Percentiles rank a stretch among this genome's conserved stretches.
Conservation (phyloP, 2,329 filamentous ascomycete species). For the Penicillium oxalicum region DNA sequence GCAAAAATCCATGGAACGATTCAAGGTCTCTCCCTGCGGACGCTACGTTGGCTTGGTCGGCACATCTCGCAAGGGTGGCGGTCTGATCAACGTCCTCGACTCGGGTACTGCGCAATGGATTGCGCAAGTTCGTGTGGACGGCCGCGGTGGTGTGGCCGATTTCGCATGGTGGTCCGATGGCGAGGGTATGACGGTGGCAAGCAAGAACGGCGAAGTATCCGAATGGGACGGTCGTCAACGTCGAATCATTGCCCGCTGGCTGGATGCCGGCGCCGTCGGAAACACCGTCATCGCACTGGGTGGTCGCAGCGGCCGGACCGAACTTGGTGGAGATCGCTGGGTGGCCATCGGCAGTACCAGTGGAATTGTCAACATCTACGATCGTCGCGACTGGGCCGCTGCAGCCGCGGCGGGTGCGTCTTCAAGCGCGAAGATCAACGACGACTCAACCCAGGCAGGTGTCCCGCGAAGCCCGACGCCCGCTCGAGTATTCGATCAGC, state of each 20-base stretch:
- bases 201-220: conserved; percentile 80
- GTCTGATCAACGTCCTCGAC: conserved; percentile 78
- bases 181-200: conserved; percentile 72
- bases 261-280: conserved; percentile 81
- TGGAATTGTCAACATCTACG: conserved; percentile 91
- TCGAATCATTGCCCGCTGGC: conserved; percentile 74
- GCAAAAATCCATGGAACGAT: conserved; percentile 84
- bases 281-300: conserved; percentile 78
- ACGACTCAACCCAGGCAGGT: conserved; percentile 29
- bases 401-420: conserved; percentile 29
- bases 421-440: conserved; percentile 9
- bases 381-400: conserved; percentile 60
- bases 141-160: conserved; percentile 76
- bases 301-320: conserved; percentile 33
- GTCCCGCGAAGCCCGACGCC: conserved; percentile 67
- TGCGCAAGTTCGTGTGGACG: conserved; percentile 73
- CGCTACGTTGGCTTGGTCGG: conserved; percentile 78
- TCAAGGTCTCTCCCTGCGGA: conserved; percentile 81
- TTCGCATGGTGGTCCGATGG: conserved; percentile 90
- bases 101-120: conserved; percentile 81
- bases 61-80: conserved; percentile 75
- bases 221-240: conserved; percentile 71
- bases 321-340: conserved; percentile 73
- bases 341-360: conserved; percentile 78
- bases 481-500: conserved; percentile 68